Conservation (phyloP, 2,329 filamentous ascomycete species). For the Mollisiaceae sp. region DNA sequence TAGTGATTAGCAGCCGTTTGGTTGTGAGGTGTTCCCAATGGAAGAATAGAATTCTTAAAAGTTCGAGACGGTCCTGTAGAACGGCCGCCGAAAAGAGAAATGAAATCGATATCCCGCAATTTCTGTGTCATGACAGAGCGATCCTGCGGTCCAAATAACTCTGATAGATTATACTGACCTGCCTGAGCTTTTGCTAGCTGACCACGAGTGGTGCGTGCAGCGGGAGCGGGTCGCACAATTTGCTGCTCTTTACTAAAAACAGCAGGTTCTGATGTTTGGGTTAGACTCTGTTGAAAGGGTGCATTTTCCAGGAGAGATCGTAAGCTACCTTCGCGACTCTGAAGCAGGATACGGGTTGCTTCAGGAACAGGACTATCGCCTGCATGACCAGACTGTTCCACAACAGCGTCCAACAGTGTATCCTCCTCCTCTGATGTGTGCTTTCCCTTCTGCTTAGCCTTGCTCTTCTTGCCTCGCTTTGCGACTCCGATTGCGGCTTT, state of each 20-base stretch:
- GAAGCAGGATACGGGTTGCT: constrained; percentile 17
- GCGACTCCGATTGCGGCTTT: constrained; percentile 38
- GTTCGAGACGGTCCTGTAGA: constrained; percentile 23
- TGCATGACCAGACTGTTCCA: constrained; percentile 13
- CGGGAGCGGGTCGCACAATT: constrained; percentile 14
- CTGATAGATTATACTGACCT: constrained; percentile 40
- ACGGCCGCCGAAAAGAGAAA: constrained; percentile 31
- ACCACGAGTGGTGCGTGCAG: constrained; percentile 35
- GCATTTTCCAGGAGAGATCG: constrained; percentile 20
- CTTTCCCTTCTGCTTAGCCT: constrained; percentile 27
- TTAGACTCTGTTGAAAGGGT: constrained; percentile 20
- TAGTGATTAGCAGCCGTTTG: constrained; percentile 29
- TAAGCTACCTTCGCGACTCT: constrained; percentile 27
- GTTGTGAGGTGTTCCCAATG: constrained; percentile 13
- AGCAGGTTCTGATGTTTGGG: constrained; percentile 18
- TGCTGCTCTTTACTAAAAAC: constrained; percentile 15
- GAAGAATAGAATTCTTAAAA: constrained; percentile 13
- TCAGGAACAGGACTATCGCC: constrained; percentile 21
- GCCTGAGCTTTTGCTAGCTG: constrained; percentile 39
- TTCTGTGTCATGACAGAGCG: constrained; percentile 24
- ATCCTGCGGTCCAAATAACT: constrained; percentile 21
- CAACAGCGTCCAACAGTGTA: constrained; percentile 11
- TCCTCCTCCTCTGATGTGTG: constrained; percentile 17
- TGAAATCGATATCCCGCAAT: constrained; percentile 21
- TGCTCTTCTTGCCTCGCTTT: constrained; percentile 38